Base-by-base conservation (phyloP, 1,139 yeast species). In the Blastobotrys raffinosifermentans region DNA sequence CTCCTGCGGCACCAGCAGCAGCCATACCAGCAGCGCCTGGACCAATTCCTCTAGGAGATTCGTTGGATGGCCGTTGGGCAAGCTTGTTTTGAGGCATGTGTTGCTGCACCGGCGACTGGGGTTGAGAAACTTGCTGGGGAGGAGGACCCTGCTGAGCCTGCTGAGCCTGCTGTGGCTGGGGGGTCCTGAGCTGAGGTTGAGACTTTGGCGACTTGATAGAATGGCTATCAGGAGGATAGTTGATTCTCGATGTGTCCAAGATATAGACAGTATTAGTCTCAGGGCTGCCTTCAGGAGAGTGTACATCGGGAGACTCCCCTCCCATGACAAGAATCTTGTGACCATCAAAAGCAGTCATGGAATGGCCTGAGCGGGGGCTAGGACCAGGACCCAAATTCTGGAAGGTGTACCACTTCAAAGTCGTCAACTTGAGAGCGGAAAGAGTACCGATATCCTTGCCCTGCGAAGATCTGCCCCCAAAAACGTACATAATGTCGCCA, bases 351-450 rank as follows among this genome's bases (percentile, higher is more conserved):
- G 80, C 75, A 2, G 96, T 80, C 67, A 91, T 69, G 7, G 96
- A 77, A 60, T 91, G 98, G n/a, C 98, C 98, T 46, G 94, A 84
- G 50, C 96, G 75, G 14, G 94, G 78, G 31, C 89, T 82, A 3
- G 97, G 96, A 10, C 77, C 72, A 10, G 70, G 68, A 18, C 73
- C 70, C 40, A 73, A 64, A 41, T 69, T 67, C 43, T 69, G 72
- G 51, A 84, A 72, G 44, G 77, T 77, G 49, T 74, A 75, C 95
- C 95, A 86, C 33, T 76, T 76, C 34, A 74, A 69, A 11, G 84
- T 73, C 39, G 77, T 70, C 49, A 91, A 67, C 54, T 86, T 87
- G 50, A 91, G 75, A n/a, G 89, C 81, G 51, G 76, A 77, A 39
- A 87, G 70, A 20, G 77, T 73, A 50, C 75, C 75, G 46, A 83